Percentiles rank a stretch among this genome's conserved stretches.
These are phyloP conservation scores for Nasturtium officinale DNA, from an alignment of 345 rosid species.

Conservation along the genomic window DNA sequence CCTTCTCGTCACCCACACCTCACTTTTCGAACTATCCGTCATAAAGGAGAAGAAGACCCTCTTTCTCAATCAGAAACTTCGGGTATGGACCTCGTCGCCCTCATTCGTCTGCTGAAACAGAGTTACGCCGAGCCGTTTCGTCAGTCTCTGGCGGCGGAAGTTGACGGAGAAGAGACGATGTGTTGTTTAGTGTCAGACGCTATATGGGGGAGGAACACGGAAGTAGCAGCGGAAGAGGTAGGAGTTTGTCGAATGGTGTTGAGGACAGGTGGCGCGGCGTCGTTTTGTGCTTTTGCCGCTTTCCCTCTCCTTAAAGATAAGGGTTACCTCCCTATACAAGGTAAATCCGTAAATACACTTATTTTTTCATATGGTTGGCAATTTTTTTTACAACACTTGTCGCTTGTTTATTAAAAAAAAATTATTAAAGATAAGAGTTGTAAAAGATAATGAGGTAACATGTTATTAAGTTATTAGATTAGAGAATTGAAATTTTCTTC, in stretches of 20 bases:
- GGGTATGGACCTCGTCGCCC: conserved; percentile 23
- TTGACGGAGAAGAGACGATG: conserved; percentile 37
- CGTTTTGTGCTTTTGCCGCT: conserved; percentile 40
- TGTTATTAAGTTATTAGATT: too few relatives aligned
- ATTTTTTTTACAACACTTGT: background rate
- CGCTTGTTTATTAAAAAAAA: background rate
- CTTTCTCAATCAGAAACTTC: conserved; percentile 8
- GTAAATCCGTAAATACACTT: conserved; percentile 24
- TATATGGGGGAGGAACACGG: conserved; percentile 45
- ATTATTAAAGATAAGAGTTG: too few relatives aligned
- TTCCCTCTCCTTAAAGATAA: conserved; percentile 35
- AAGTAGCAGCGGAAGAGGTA: conserved; percentile 49
- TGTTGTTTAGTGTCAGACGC: conserved; percentile 61
- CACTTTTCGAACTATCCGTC: conserved; percentile 48
- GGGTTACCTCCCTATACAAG: conserved; percentile 43
- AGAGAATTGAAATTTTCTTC: too few relatives aligned
- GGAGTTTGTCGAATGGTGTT: conserved; percentile 53
- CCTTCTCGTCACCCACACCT: conserved; percentile 55
- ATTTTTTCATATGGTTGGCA: background rate
- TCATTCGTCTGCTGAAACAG: conserved; percentile 41
- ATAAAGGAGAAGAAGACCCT: conserved; percentile 26
- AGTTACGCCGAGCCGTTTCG: conserved; percentile 46
- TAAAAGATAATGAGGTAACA: background rate
- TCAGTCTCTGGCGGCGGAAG: conserved; percentile 45
- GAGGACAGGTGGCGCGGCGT: conserved; percentile 45